Conservation (phyloP, 208 protist genomes). For the Novymonas esmeraldas region DNA sequence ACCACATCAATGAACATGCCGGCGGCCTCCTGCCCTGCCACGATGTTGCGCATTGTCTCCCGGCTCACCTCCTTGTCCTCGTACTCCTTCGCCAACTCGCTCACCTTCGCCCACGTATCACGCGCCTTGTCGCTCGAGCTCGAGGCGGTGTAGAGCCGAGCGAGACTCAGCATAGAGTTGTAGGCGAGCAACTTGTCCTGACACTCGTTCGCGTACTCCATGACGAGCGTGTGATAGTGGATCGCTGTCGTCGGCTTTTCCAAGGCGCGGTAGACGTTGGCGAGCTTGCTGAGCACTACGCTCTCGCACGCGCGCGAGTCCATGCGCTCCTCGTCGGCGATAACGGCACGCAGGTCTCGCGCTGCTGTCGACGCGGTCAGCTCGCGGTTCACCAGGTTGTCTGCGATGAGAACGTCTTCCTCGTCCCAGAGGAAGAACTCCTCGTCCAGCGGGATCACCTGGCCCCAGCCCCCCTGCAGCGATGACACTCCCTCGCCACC, state of each 20-base stretch:
- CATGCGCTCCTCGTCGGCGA: conserved; percentile 55
- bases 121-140: conserved; percentile 52
- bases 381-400: conserved; percentile 35
- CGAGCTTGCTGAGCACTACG: conserved; percentile 74
- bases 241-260: conserved; percentile 72
- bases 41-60: conserved; percentile 88
- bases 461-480: conserved; percentile 31
- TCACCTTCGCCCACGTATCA: conserved; percentile 79
- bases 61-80: conserved; percentile 83
- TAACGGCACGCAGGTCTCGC: conserved; percentile 47
- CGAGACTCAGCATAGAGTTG: conserved; percentile 74
- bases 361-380: conserved; percentile 24
- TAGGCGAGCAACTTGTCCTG: conserved; percentile 80
- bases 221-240: conserved; percentile 76
- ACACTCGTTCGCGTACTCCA: conserved; percentile 68
- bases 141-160: conserved; percentile 69
- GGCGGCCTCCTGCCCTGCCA: conserved; percentile 64
- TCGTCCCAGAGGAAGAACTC: conserved; percentile 43
- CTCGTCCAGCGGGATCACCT: conserved; percentile 34
- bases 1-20: conserved; percentile 74
- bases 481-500: background rate
- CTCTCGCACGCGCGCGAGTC: conserved; percentile 61
- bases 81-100: conserved; percentile 79
- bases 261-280: conserved; percentile 76
- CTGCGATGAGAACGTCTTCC: conserved; percentile 31